Evolutionary conservation across 768 basidiomycete genomes (phyloP), one percentile per base, ranked within the genome.

Genomic region (Solioccasus polychromus): DNA sequence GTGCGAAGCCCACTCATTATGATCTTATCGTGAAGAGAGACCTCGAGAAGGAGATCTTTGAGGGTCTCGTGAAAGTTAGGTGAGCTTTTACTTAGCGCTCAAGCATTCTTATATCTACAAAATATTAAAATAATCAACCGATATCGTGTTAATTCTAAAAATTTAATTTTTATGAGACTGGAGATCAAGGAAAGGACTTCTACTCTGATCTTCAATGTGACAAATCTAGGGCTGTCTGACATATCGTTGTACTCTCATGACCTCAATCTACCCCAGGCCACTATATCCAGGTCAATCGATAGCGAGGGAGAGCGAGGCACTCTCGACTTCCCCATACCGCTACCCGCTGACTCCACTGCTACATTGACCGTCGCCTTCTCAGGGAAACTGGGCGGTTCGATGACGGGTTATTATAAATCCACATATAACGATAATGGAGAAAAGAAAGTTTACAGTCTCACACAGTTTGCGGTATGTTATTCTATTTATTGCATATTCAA

Each of bases 361-460:
- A 78, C 81, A 52, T 64, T 97, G 41, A 80, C 75, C 52, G 68
- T 93, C 42, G 71, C 72, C 3, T 96, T 88, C 68, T 73, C 68
- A n/a, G 83, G 81, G 12, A 71, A 78, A 54, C 72, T 98, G 36
- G 79, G 75, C 2, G 76, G 75, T 30, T 73, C 70, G 45, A 88
- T 96, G 91, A 78, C 78, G 60, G 92, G 91, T 22, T 92, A 92
- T 66, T 92, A 92, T 70, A 77, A 77, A 51, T 80, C 84, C 23
- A 67, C 76, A 11, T 83, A 75, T 61, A 78, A 85, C 60, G 62
- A 77, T 34, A 76, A 82, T 37, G 83, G 82, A 26, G 75, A 80
- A 53, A 79, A 77, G 53, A 78, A 79, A 59, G 71, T 77, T 48
- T 88, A 88, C 60, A 76, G 85, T 22, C 71, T 98, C 43, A 96